Conservation (phyloP, 176 grass and related monocot genomes). For the Chloris gayana region DNA sequence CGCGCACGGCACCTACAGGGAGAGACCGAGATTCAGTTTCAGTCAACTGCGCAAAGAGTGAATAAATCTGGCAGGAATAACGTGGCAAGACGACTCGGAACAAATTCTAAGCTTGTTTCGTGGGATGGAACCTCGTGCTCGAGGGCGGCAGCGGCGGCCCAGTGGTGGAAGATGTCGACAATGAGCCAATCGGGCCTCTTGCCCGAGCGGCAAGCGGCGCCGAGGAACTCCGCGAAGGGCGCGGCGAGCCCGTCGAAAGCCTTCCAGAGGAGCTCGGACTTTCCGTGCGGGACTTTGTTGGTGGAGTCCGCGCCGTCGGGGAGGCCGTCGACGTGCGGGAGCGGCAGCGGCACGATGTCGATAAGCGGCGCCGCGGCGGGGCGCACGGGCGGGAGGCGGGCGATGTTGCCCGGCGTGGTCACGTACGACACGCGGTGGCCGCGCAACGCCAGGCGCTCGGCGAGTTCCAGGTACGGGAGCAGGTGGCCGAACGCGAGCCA, state of each 20-base stretch:
- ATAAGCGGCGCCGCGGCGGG: conserved; percentile 19
- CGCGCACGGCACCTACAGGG: not conserved
- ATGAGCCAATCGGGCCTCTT: not conserved
- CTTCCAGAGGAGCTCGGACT: conserved; percentile 32
- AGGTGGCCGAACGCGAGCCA: conserved; percentile 18
- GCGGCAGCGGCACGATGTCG: conserved; percentile 32
- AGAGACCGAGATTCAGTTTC: not conserved
- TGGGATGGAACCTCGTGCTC: not conserved
- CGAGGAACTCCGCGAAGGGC: not conserved
- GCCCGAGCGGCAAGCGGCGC: not conserved
- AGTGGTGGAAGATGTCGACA: not conserved
- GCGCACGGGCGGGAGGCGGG: conserved; percentile 21
- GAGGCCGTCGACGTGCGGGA: conserved; percentile 30
- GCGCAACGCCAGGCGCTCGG: conserved; percentile 7
- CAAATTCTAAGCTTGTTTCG: not conserved
- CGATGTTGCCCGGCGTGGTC: conserved; percentile 42
- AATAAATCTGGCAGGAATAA: too few relatives aligned
- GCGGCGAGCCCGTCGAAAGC: conserved; percentile 29
- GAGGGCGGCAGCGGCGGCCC: not conserved
- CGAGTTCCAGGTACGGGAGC: conserved; percentile 37
- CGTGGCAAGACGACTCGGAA: not conserved
- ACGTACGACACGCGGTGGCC: conserved; percentile 39
- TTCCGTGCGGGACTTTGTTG: conserved; percentile 27
- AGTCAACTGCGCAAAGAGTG: too few relatives aligned
- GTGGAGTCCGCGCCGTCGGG: conserved; percentile 43